A percentile compares a stretch with the other conserved stretches of the same genome.
These are phyloP conservation scores for Dactylellina leptospora DNA, from an alignment of 2,329 filamentous ascomycete genomes.

Conservation along the genomic window DNA sequence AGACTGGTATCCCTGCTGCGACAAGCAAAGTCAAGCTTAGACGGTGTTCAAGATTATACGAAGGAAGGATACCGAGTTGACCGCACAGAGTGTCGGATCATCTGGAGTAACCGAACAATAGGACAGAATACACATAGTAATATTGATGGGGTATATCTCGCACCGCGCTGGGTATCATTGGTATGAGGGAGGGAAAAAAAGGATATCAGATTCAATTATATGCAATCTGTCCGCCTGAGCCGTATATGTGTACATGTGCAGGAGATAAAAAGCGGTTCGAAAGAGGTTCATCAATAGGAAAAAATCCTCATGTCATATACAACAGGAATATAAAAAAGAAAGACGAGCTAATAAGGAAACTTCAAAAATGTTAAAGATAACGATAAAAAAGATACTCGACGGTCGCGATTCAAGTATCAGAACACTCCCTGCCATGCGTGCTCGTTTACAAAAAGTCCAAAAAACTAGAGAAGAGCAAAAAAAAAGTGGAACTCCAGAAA, in stretches of 20 bases:
- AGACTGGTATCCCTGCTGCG: too few relatives aligned
- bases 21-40: too few relatives aligned
- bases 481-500: neutral
- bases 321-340: neutral
- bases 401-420: neutral
- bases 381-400: neutral
- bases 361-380: neutral
- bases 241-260: conserved; percentile 11
- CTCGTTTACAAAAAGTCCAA: neutral
- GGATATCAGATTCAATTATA: conserved; percentile 19
- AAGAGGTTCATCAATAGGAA: neutral
- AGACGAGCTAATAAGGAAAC: neutral
- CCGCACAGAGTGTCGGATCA: too few relatives aligned
- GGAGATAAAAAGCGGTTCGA: neutral
- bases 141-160: too few relatives aligned
- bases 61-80: too few relatives aligned
- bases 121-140: too few relatives aligned
- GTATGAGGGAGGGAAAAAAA: conserved; percentile 20
- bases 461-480: too few relatives aligned
- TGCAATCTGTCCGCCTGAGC: conserved; percentile 26
- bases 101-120: too few relatives aligned
- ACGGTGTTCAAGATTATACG: too few relatives aligned
- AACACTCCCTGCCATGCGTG: neutral
- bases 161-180: too few relatives aligned
- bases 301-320: conserved; percentile 2